A percentile compares a stretch with the other conserved stretches of the same genome.
phyloP scores from a whole-genome alignment of 73 alveolate genomes.

The Stentor roeselii region DNA sequence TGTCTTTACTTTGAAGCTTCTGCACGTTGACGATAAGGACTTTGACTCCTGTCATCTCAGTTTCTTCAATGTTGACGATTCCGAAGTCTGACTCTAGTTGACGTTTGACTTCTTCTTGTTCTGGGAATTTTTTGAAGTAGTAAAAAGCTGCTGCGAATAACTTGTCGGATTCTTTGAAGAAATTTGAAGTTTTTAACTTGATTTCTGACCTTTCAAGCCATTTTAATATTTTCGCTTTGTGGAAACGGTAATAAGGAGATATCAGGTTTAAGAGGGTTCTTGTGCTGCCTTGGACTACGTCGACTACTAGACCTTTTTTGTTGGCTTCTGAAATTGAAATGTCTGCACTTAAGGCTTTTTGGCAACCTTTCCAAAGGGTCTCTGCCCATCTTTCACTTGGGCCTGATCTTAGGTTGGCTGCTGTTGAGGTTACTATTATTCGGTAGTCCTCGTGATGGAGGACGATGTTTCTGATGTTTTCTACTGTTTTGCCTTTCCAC shows the following conservation, averaged over 20 bases:
- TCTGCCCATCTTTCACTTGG: conserved; percentile 15
- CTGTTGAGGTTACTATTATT: neutral
- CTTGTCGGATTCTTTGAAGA: neutral
- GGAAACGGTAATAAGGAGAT: neutral
- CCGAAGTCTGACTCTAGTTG: neutral
- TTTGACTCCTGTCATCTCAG: conserved; percentile 20
- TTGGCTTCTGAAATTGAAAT: conserved; percentile 3
- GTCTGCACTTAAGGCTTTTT: neutral
- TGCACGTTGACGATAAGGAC: neutral
- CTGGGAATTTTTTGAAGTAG: conserved; percentile 24
- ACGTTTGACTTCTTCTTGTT: neutral
- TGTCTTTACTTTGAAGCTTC: neutral
- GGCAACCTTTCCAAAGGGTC: conserved; percentile 12
- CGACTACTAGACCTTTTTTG: conserved; percentile 1
- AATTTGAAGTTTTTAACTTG: neutral
- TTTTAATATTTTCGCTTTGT: neutral
- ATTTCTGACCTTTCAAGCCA: conserved; percentile 10
- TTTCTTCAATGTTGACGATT: conserved; percentile 3
- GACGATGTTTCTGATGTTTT: neutral
- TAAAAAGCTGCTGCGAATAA: neutral
- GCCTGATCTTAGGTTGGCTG: neutral
- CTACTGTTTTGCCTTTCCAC: neutral
- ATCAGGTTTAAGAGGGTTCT: neutral
- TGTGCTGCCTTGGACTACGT: conserved; percentile 20
- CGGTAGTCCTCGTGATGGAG: conserved; percentile 22